Conservation (phyloP, 371 early-diverging fungal genomes). For the Phascolomyces articulosus region DNA sequence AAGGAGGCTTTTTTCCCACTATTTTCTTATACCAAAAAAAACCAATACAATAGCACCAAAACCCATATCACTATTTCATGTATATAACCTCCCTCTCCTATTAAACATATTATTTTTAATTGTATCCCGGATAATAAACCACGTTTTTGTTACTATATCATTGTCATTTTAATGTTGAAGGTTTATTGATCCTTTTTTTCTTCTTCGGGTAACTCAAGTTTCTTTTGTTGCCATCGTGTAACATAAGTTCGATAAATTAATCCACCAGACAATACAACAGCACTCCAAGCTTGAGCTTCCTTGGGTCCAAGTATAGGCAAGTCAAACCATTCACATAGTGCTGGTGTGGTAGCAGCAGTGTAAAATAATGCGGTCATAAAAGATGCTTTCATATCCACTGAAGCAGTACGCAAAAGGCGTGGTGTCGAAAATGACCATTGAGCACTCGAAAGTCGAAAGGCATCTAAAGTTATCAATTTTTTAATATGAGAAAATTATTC, state of each 20-base stretch:
- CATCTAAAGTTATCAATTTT: conserved; percentile 28
- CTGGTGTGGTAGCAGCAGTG: conserved; percentile 26
- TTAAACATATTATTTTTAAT: no score
- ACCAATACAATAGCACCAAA: no score
- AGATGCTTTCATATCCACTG: conserved; percentile 42
- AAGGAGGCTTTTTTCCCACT: no score
- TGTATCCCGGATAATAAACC: no score
- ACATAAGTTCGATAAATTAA: conserved; percentile 32
- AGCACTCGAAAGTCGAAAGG: conserved; percentile 43
- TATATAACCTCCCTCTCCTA: no score
- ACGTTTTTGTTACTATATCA: no score
- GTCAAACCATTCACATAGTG: conserved; percentile 27
- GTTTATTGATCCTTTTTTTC: conserved; percentile 18
- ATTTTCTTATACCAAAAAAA: no score
- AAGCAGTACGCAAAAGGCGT: conserved; percentile 33
- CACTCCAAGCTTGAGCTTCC: conserved; percentile 47
- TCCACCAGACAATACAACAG: conserved; percentile 31
- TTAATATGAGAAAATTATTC: conserved; percentile 5
- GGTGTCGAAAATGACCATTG: conserved; percentile 53
- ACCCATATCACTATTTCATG: no score
- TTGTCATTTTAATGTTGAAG: no score
- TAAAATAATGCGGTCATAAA: conserved; percentile 43
- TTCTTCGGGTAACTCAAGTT: conserved; percentile 8
- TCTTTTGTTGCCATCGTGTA: conserved; percentile 19
- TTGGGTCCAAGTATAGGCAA: conserved; percentile 18